These are phyloP conservation scores for Trematosphaeria pertusa DNA, from an alignment of 2,329 filamentous ascomycete genomes.

Conservation along the genomic window DNA sequence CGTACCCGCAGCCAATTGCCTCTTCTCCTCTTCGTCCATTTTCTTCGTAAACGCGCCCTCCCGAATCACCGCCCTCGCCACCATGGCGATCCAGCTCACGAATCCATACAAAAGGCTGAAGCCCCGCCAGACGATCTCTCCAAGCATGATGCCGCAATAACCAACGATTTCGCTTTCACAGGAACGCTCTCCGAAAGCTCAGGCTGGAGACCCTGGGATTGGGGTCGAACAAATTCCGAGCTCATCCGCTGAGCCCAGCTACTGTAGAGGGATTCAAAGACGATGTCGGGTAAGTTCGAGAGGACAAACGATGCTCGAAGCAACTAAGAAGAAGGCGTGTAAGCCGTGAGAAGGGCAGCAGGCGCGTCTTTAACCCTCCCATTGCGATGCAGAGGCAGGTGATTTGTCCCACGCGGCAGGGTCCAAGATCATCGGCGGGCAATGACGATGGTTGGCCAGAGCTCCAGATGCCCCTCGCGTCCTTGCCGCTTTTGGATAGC, in stretches of 20 bases:
- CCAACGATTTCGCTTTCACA: no score
- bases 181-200: no score
- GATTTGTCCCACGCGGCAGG: conserved; percentile 7
- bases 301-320: no score
- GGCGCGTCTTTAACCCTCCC: not conserved
- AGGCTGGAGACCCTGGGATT: not conserved
- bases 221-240: not conserved
- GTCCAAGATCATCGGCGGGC: conserved; percentile 9
- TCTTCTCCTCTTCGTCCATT: conserved; percentile 35
- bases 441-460: conserved; percentile 17
- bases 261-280: no score
- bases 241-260: no score
- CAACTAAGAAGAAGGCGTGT: no score
- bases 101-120: conserved; percentile 43
- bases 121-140: conserved; percentile 28
- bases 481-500: conserved; percentile 10
- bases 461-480: conserved; percentile 14
- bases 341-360: no score
- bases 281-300: no score
- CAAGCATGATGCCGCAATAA: conserved; percentile 21
- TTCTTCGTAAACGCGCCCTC: conserved; percentile 38
- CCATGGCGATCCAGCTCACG: conserved; percentile 29
- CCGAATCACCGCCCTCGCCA: conserved; percentile 28
- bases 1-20: conserved; percentile 35
- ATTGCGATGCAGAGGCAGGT: conserved; percentile 4